phyloP scores from a whole-genome alignment of 805 yeast species.

The Nakazawaea ishiwadae region DNA sequence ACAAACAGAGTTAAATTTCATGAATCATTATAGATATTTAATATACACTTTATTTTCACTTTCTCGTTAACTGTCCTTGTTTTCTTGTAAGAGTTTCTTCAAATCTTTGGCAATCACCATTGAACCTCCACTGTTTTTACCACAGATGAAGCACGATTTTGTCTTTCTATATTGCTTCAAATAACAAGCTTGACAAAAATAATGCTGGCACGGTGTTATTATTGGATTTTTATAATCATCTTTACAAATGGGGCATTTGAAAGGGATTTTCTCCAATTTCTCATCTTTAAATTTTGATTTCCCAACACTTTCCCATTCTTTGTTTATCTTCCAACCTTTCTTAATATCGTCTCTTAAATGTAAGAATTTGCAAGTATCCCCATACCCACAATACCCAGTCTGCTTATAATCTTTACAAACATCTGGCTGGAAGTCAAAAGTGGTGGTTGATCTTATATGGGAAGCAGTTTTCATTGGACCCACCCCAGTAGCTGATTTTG shows the following conservation, averaged over 20 bases:
- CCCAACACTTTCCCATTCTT: slow-evolving; percentile 62
- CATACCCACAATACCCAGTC: slow-evolving; percentile 95
- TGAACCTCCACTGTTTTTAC: slow-evolving; percentile 51
- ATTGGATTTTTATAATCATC: slow-evolving; percentile 51
- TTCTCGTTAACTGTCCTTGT: slow-evolving; percentile 11
- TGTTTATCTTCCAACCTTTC: slow-evolving; percentile 58
- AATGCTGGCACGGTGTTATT: slow-evolving; percentile 56
- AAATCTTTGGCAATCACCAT: slow-evolving; percentile 39
- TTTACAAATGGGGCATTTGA: slow-evolving; percentile 59
- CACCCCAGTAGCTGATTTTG: slow-evolving; percentile 15
- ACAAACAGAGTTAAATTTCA: slow-evolving; percentile 17
- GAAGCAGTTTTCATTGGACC: slow-evolving; percentile 38
- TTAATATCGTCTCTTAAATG: slow-evolving; percentile 86
- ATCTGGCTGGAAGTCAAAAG: slow-evolving; percentile 87
- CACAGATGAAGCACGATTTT: slow-evolving; percentile 53
- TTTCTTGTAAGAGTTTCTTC: slow-evolving; percentile 18
- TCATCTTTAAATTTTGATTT: slow-evolving; percentile 8
- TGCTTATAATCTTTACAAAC: slow-evolving; percentile 88
- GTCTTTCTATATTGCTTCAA: slow-evolving; percentile 37
- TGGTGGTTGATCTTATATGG: slow-evolving; percentile 59
- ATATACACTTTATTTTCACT: neutral
- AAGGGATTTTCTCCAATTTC: slow-evolving; percentile 37
- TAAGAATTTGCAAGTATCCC: slow-evolving; percentile 92
- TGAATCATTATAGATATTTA: slow-evolving; percentile 1
- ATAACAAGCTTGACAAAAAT: slow-evolving; percentile 62